A percentile compares a stretch with the other conserved stretches of the same genome.
phyloP scores from a whole-genome alignment of 73 alveolate species.

The Symbiodinium natans region DNA sequence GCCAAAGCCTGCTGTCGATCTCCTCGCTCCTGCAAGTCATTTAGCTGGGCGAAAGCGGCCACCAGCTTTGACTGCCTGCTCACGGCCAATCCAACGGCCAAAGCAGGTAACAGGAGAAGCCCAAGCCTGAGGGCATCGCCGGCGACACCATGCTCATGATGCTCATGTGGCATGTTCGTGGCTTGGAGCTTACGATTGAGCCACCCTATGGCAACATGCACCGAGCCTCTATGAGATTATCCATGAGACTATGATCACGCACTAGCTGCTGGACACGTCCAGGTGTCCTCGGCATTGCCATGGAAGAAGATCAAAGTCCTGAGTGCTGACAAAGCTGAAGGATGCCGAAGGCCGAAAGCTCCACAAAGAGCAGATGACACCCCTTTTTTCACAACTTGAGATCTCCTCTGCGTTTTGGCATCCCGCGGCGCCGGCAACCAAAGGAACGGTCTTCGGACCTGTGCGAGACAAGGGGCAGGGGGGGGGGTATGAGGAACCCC shows the following conservation, averaged over 20 bases:
- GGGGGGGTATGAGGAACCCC: background rate
- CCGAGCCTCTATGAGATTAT: too few species aligned
- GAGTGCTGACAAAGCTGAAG: background rate
- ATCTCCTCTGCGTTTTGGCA: constrained; percentile 24
- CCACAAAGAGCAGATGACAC: too few species aligned
- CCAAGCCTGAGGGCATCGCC: background rate
- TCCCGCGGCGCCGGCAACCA: constrained; percentile 77
- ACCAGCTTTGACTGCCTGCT: constrained; percentile 84
- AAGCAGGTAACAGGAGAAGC: constrained; percentile 45
- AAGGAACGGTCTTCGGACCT: constrained; percentile 69
- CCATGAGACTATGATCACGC: too few species aligned
- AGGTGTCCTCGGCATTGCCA: constrained; percentile 59
- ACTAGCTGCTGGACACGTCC: too few species aligned
- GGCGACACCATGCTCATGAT: too few species aligned
- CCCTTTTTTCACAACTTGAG: too few species aligned
- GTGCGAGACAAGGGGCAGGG: background rate
- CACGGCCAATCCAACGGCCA: constrained; percentile 33
- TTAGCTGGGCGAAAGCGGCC: constrained; percentile 71
- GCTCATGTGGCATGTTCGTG: too few species aligned
- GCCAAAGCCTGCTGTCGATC: constrained; percentile 78
- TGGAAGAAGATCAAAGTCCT: constrained; percentile 91
- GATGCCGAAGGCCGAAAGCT: background rate
- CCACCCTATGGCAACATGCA: too few species aligned
- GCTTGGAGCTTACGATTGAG: too few species aligned
- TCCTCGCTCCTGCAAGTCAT: constrained; percentile 62